Percentiles rank a stretch among this genome's conserved stretches.
These are phyloP conservation scores for Poa pratensis DNA, from an alignment of 176 grass and related monocot genomes.

Conservation along the genomic window DNA sequence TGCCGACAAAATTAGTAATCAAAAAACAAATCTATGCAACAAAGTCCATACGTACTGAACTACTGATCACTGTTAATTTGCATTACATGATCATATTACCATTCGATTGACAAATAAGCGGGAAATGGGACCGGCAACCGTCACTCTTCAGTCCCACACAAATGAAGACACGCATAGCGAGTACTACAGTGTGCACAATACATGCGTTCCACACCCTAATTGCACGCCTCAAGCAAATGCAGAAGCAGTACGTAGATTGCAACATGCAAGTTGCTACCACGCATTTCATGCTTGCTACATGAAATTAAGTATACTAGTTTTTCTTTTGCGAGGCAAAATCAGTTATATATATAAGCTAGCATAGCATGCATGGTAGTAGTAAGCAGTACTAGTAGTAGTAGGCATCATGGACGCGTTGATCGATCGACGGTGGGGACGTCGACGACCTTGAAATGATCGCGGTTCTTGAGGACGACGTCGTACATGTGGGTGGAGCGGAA, in stretches of 20 bases:
- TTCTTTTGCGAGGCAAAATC: too few relatives aligned
- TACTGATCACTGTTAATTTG: too few relatives aligned
- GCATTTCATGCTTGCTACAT: too few relatives aligned
- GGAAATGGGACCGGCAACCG: background rate
- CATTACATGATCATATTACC: background rate
- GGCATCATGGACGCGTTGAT: background rate
- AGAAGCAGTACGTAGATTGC: background rate
- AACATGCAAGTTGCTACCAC: background rate
- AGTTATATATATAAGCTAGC: too few relatives aligned
- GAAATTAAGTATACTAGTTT: too few relatives aligned
- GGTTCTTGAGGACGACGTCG: constrained; percentile 28
- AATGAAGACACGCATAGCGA: background rate
- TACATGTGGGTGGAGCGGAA: constrained; percentile 58
- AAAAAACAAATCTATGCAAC: background rate
- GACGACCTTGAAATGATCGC: constrained; percentile 75
- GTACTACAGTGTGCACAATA: background rate
- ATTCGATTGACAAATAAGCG: background rate
- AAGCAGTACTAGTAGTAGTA: too few relatives aligned
- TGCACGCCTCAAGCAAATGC: background rate
- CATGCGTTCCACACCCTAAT: background rate
- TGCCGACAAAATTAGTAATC: background rate
- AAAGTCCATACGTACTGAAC: background rate
- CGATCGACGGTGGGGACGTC: constrained; percentile 31
- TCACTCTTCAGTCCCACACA: background rate
- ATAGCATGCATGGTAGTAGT: too few relatives aligned